Conservation (phyloP, 257 asterid species). For the Przewalskia tangutica region DNA sequence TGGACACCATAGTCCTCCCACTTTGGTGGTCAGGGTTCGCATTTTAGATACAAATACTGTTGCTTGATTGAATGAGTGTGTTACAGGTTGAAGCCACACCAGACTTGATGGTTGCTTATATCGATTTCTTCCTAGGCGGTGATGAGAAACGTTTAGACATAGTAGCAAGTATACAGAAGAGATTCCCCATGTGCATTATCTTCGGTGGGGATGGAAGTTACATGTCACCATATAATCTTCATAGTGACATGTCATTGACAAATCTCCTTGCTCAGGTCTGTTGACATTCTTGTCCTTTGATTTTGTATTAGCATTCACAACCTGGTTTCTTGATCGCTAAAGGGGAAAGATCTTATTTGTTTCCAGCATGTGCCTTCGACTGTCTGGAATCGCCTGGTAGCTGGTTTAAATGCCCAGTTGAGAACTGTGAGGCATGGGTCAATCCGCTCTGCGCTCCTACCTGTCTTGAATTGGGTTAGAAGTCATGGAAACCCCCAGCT, state of each 20-base stretch:
- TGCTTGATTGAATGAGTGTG: not conserved
- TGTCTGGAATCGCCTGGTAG: slow-evolving; percentile 87
- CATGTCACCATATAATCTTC: slow-evolving; percentile 82
- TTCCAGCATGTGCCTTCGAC: slow-evolving; percentile 85
- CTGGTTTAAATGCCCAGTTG: slow-evolving; percentile 86
- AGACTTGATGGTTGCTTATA: slow-evolving; percentile 86
- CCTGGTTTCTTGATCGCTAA: not conserved
- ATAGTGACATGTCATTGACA: slow-evolving; percentile 68
- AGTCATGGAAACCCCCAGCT: slow-evolving; percentile 90
- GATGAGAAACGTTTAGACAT: slow-evolving; percentile 90
- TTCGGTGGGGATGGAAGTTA: slow-evolving; percentile 96
- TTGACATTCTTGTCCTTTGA: slow-evolving; percentile 7
- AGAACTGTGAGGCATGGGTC: slow-evolving; percentile 73
- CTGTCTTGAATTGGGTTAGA: slow-evolving; percentile 63
- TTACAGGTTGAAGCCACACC: slow-evolving; percentile 96
- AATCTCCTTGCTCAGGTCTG: slow-evolving; percentile 94
- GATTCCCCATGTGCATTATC: slow-evolving; percentile 87
- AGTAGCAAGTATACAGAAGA: slow-evolving; percentile 76
- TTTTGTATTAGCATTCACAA: not conserved
- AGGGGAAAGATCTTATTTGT: slow-evolving; percentile 2
- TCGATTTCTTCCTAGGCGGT: slow-evolving; percentile 95
- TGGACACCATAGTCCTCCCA: not conserved
- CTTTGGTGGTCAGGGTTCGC: not conserved
- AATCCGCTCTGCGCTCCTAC: slow-evolving; percentile 59
- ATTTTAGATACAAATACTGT: not conserved